Evolutionary conservation across 371 early-diverging fungal genomes (phyloP).

Genomic region (Lichtheimia ramosa): DNA sequence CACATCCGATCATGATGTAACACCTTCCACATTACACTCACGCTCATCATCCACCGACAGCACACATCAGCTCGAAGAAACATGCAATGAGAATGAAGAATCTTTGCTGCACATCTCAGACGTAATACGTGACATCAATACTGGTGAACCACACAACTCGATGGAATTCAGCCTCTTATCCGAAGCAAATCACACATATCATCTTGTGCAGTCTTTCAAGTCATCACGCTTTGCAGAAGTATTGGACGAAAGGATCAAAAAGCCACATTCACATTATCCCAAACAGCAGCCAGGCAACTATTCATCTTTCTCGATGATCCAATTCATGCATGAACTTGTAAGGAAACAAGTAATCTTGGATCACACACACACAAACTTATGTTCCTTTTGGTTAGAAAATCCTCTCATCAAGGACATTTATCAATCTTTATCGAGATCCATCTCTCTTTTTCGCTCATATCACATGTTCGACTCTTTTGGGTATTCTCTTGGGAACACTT

Average conservation of each 20-base stretch:
- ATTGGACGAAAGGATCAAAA: no score
- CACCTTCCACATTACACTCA: no score
- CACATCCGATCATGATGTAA: not conserved
- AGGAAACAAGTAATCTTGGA: slow-evolving; percentile 3
- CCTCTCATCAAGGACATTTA: slow-evolving; percentile 47
- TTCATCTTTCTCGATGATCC: slow-evolving; percentile 63
- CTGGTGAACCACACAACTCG: slow-evolving; percentile 6
- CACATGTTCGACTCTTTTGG: slow-evolving; percentile 32
- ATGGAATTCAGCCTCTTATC: slow-evolving; percentile 31
- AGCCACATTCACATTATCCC: no score
- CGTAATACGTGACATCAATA: slow-evolving; percentile 14
- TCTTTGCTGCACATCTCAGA: slow-evolving; percentile 16
- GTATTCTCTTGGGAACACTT: slow-evolving; percentile 68
- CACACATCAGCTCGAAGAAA: slow-evolving; percentile 15
- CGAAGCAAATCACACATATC: slow-evolving; percentile 40
- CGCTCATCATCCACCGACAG: slow-evolving; percentile 10
- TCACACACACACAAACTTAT: not conserved
- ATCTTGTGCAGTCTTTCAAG: slow-evolving; percentile 33
- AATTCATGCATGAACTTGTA: slow-evolving; percentile 58
- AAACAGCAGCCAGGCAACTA: slow-evolving; percentile 39
- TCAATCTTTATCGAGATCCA: slow-evolving; percentile 47
- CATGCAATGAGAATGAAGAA: slow-evolving; percentile 1
- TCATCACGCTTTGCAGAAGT: slow-evolving; percentile 13
- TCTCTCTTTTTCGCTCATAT: slow-evolving; percentile 46
- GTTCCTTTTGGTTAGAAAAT: slow-evolving; percentile 18